Evolutionary conservation across 2,329 filamentous ascomycete genomes (phyloP).

Genomic region (Proliferodiscus dingleyae): DNA sequence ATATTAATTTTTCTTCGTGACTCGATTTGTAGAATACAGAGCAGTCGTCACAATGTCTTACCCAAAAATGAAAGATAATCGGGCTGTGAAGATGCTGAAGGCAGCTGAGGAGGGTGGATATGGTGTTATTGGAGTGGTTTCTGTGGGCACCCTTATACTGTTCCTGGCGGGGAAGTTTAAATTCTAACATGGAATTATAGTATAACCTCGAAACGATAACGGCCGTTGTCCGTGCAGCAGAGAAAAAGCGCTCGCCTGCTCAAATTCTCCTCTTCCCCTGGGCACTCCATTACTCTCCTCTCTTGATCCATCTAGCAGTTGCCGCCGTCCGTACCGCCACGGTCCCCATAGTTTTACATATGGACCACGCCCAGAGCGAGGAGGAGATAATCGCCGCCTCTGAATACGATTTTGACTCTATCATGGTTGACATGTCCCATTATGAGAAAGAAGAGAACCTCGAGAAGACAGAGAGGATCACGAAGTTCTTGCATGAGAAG

Average conservation of each 20-base stretch:
- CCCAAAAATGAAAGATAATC: slow-evolving; percentile 9
- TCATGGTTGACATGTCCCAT: slow-evolving; percentile 76
- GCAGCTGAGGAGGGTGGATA: slow-evolving; percentile 50
- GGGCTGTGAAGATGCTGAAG: slow-evolving; percentile 39
- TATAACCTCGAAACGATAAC: slow-evolving; percentile 70
- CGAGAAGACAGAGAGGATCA: slow-evolving; percentile 56
- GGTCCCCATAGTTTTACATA: slow-evolving; percentile 58
- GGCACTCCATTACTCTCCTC: slow-evolving; percentile 58
- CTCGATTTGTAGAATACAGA: background rate
- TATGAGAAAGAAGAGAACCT: slow-evolving; percentile 68
- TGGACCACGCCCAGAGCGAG: slow-evolving; percentile 62
- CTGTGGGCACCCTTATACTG: slow-evolving; percentile 25
- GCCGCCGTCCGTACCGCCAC: slow-evolving; percentile 48
- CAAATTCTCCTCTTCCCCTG: slow-evolving; percentile 71
- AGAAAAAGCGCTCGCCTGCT: slow-evolving; percentile 58
- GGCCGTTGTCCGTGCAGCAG: slow-evolving; percentile 62
- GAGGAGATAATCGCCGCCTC: slow-evolving; percentile 54
- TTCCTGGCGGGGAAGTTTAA: background rate
- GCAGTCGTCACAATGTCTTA: slow-evolving; percentile 1
- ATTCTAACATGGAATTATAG: slow-evolving; percentile 4
- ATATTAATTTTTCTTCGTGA: background rate
- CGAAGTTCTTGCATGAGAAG: slow-evolving; percentile 56
- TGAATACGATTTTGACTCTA: slow-evolving; percentile 58
- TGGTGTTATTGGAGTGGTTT: slow-evolving; percentile 48
- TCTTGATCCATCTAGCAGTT: slow-evolving; percentile 49